Percentiles rank a stretch among this genome's conserved stretches.
Evolutionary conservation across 2,329 filamentous ascomycete species (phyloP).

Genomic region (Macrophomina pseudophaseolina): DNA sequence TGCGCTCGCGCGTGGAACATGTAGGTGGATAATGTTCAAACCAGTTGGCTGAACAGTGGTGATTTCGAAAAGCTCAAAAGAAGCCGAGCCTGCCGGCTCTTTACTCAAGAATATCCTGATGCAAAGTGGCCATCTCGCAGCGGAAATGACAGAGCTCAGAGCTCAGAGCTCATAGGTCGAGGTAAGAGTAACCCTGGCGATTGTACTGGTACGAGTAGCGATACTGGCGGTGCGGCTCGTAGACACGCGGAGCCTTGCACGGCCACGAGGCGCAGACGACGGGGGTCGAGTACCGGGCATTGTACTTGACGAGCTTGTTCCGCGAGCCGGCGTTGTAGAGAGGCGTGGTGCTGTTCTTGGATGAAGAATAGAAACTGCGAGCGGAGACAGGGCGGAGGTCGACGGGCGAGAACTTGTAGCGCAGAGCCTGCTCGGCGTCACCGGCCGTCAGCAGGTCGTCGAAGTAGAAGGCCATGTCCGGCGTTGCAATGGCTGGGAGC

Average conservation of each 20-base stretch:
- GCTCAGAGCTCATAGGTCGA: not conserved
- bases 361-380: not conserved
- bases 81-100: too few species aligned
- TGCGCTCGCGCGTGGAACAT: too few species aligned
- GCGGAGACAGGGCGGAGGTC: not conserved
- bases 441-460: constrained; percentile 19
- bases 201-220: not conserved
- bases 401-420: constrained; percentile 14
- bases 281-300: constrained; percentile 19
- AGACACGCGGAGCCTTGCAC: not conserved
- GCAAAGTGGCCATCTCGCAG: not conserved
- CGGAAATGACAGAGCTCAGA: not conserved
- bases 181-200: constrained; percentile 10
- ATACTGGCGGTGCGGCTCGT: not conserved
- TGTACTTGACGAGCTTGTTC: constrained; percentile 20
- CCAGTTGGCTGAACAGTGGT: too few species aligned
- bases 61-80: too few species aligned
- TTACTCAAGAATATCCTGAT: not conserved
- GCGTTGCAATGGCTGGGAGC: not conserved
- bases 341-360: not conserved
- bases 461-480: constrained; percentile 23
- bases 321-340: not conserved
- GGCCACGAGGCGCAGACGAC: constrained; percentile 17
- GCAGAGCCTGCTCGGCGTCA: constrained; percentile 22
- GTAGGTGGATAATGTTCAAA: too few species aligned